Evolutionary conservation across 257 asterid species (phyloP), one percentile per base, ranked within the genome.

Genomic region (Osmanthus fragrans): DNA sequence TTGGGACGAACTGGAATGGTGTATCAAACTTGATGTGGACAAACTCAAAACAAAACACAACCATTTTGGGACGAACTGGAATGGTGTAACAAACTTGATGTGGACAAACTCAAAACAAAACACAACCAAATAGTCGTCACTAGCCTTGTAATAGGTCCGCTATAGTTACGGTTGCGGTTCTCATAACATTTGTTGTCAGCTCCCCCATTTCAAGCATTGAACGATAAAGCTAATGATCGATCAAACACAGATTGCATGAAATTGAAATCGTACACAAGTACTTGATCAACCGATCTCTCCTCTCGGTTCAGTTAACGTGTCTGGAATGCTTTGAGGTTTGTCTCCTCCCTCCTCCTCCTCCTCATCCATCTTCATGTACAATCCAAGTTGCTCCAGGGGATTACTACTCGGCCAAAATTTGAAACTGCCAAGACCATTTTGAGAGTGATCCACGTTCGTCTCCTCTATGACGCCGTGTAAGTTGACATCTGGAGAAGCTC

Each of bases 321-420:
- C 80, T 27, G 78, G 82, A 65, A 66, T 33, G 73, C 82, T 84
- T 68, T 72, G 77, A 73, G 82, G 77, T 60, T 88, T 88, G 7
- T 73, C 82, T 70, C 88, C 97, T 25, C n/a, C n/a, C 42, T 89
- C 97, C 54, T 89, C 94, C 63, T 91, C 96, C 9, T 90, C 95
- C 2, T 90, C 95, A 1, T 88, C 93, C 4, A 79, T 82, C 80
- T 88, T 90, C 91, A 87, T 90, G 87, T 86, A 88, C 65, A 88
- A 75, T 30, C 97, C 97, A 51, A 90, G 90, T 80, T 87, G 90
- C 83, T 88, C 97, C 74, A 90, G 67, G 2, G 92, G 93, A 80
- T 88, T 90, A 80, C 88, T 81, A 47, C 82, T 86, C 47, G 47
- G 10, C 47, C 15, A 15, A 40, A 40, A 40, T 40, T 40, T 10